A percentile compares a stretch with the other conserved stretches of the same genome.
phyloP scores from a whole-genome alignment of 108 stramenopile genomes.

The Cyclotella choctawhatcheeana region DNA sequence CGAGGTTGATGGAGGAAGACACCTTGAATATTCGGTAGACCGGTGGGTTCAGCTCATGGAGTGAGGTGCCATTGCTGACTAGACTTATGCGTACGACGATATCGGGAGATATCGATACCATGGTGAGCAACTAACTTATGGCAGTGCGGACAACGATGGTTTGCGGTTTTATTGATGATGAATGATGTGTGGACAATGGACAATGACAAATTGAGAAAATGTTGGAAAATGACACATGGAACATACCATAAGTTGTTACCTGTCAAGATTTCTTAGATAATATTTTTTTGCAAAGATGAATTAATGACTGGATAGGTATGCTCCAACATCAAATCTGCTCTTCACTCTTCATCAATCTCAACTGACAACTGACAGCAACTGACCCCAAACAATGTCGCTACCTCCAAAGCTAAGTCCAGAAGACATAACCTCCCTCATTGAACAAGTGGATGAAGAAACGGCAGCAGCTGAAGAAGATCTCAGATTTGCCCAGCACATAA shows the following conservation, averaged over 20 bases:
- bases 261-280: no score
- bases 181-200: no score
- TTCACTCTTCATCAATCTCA: no score
- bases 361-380: neutral
- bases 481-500: slow-evolving; percentile 44
- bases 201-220: no score
- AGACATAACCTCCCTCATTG: slow-evolving; percentile 23
- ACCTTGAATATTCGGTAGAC: slow-evolving; percentile 31
- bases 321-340: neutral
- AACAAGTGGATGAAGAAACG: slow-evolving; percentile 38
- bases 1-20: slow-evolving; percentile 24
- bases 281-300: no score
- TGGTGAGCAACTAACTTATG: no score
- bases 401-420: slow-evolving; percentile 7
- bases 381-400: slow-evolving; percentile 10
- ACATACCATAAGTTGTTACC: no score
- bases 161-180: no score
- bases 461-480: slow-evolving; percentile 49
- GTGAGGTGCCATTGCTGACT: neutral
- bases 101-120: no score
- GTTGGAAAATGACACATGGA: no score
- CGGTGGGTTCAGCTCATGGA: slow-evolving; percentile 23
- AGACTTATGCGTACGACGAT: neutral
- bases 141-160: no score
- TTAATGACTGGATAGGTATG: neutral